Evolutionary conservation across 768 basidiomycete species (phyloP).

Genomic region (Tylopilus cervinicoccineus): DNA sequence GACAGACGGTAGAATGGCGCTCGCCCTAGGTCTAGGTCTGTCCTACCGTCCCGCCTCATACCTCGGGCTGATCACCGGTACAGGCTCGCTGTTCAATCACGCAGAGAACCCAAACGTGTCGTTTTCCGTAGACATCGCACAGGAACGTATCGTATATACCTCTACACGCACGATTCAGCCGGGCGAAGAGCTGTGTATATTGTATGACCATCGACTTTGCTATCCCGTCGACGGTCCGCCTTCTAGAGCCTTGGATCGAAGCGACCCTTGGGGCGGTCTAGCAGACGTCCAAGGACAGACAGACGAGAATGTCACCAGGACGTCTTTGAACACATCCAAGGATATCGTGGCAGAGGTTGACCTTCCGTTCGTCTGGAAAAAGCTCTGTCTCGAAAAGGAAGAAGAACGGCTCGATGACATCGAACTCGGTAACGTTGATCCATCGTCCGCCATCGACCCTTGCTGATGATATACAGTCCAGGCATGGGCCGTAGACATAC

Average conservation of each 20-base stretch:
- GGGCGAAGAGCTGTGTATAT: slow-evolving; percentile 78
- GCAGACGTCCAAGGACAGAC: slow-evolving; percentile 3
- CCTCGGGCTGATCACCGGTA: background rate
- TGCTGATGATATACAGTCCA: slow-evolving; percentile 40
- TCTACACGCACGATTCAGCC: slow-evolving; percentile 48
- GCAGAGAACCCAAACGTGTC: slow-evolving; percentile 66
- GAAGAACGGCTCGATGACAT: slow-evolving; percentile 61
- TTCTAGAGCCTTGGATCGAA: background rate
- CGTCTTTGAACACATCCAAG: slow-evolving; percentile 26
- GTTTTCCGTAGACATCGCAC: slow-evolving; percentile 49
- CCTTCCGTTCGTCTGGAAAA: slow-evolving; percentile 65
- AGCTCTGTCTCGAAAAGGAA: slow-evolving; percentile 48
- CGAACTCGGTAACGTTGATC: slow-evolving; percentile 28
- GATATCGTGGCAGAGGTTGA: slow-evolving; percentile 52
- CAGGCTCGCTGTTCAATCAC: slow-evolving; percentile 85
- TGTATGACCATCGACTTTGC: slow-evolving; percentile 68
- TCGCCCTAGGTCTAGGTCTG: slow-evolving; percentile 74
- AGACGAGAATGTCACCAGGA: background rate
- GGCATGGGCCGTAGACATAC: slow-evolving; percentile 77
- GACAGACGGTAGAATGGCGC: slow-evolving; percentile 69
- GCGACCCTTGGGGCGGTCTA: slow-evolving; percentile 8
- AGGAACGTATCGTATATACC: slow-evolving; percentile 60
- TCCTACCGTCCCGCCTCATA: background rate
- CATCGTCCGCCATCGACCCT: background rate
- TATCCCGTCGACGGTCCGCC: slow-evolving; percentile 37